Percentiles rank a stretch among this genome's conserved stretches.
These are phyloP conservation scores for Spiraea crenata DNA, from an alignment of 331 rosid species.

Conservation along the genomic window DNA sequence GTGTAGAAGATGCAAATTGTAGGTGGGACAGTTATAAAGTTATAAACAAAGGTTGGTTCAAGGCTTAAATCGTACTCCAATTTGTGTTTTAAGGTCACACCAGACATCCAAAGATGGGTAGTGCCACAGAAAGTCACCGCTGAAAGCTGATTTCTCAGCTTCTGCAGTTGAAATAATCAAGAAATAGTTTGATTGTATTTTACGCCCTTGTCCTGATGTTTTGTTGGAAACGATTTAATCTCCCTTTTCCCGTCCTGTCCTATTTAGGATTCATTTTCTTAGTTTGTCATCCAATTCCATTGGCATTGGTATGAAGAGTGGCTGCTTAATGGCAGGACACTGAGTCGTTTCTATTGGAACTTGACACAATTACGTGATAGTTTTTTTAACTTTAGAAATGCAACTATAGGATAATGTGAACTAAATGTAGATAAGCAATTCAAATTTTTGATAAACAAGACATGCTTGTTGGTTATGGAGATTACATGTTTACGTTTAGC, in stretches of 20 bases:
- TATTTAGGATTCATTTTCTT: not conserved
- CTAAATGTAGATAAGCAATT: not conserved
- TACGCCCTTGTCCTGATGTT: not conserved
- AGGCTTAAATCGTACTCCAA: too few relatives aligned
- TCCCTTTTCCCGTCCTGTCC: not conserved
- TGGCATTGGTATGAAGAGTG: not conserved
- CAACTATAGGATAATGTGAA: not conserved
- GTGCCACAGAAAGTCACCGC: too few relatives aligned
- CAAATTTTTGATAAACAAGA: not conserved
- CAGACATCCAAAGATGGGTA: too few relatives aligned
- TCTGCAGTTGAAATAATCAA: not conserved
- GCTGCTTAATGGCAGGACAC: not conserved
- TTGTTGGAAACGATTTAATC: not conserved
- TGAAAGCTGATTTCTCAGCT: too few relatives aligned
- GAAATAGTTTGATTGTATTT: not conserved
- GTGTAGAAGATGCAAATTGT: not conserved
- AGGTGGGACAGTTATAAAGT: not conserved
- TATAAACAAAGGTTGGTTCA: too few relatives aligned
- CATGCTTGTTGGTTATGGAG: too few relatives aligned
- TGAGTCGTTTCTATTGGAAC: not conserved
- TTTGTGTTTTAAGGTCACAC: too few relatives aligned
- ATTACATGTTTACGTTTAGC: too few relatives aligned
- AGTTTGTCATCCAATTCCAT: not conserved
- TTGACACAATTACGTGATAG: not conserved
- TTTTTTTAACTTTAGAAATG: not conserved